Percentiles rank a stretch among this genome's conserved stretches.
phyloP scores from a whole-genome alignment of 2,329 filamentous ascomycete species.

The Penicillium sp. region DNA sequence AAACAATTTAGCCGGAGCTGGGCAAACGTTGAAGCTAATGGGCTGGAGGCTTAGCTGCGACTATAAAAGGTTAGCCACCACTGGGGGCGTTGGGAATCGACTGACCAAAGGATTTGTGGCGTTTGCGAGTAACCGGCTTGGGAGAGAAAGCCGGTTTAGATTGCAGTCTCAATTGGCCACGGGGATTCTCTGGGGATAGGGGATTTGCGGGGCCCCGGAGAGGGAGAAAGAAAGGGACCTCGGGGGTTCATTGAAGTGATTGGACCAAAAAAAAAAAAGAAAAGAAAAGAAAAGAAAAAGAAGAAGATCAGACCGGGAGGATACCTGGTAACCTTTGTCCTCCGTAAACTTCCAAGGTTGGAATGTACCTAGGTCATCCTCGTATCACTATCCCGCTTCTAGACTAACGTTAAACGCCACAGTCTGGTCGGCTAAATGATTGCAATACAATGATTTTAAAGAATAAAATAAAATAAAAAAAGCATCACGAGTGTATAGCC shows the following conservation, averaged over 20 bases:
- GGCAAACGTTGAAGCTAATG: neutral
- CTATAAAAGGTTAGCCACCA: neutral
- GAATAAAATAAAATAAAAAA: no score
- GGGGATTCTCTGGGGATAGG: neutral
- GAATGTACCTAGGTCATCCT: neutral
- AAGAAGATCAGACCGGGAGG: neutral
- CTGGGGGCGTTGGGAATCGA: neutral
- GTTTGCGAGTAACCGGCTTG: neutral
- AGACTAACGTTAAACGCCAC: neutral
- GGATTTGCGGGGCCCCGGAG: conserved; percentile 3
- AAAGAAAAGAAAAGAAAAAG: no score
- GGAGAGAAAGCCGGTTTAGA: neutral
- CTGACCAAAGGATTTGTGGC: neutral
- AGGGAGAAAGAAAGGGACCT: neutral
- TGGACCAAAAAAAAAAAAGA: neutral
- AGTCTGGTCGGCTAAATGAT: neutral
- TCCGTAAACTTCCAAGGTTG: no score
- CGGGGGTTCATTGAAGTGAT: neutral
- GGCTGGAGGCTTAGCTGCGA: neutral
- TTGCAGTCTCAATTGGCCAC: neutral
- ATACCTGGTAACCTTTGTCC: neutral
- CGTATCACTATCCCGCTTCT: neutral
- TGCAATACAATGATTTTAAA: neutral
- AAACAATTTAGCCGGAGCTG: neutral
- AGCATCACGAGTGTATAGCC: neutral